Evolutionary conservation across 73 alveolate genomes (phyloP), one percentile per base, ranked within the genome.

Genomic region (Urostyla sp.): DNA sequence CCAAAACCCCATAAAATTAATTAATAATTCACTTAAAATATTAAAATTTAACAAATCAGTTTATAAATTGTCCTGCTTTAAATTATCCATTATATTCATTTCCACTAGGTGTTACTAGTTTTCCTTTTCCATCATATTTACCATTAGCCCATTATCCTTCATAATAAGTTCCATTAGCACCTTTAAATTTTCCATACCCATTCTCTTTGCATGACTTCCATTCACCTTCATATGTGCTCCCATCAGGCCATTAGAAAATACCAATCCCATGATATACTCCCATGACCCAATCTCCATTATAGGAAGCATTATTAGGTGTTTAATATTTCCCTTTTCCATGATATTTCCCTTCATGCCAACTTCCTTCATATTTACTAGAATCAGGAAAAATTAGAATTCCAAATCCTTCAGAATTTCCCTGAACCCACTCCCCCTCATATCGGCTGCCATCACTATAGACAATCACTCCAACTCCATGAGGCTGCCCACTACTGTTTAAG

Each of bases 361-460:
- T 3, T 4, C 90, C 90, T 38, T 58, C 73, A 40, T 81, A 81
- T 10, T 50, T 54, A 28, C 67, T 24, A 0, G 66, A 56, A 38
- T 81, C 90, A 0, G 76, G 73, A 43, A 84, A 59, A 0, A 34
- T 30, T 27, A 58, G 69, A n/a, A 53, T 82, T 6, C 97, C 97
- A 54, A 52, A 72, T 0, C 97, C 97, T 31, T 87, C 84, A 27
- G 90, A 49, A 24, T 90, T 72, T 0, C 94, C 97, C 13, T 46
- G 56, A 38, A 28, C 44, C 92, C 92, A 91, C 7, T 81, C 88
- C 16, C 97, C 97, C 27, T 86, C 90, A 55, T 91, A 91, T n/a
- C 55, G 56, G 8, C 87, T 60, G 0, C 97, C 93, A 54, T 91
- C 97, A 28, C 88, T 60, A 63, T 91, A 88, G 0, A 87, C 43